Evolutionary conservation across 768 basidiomycete species (phyloP), one percentile per base, ranked within the genome.

Genomic region (Royoungia palumana): DNA sequence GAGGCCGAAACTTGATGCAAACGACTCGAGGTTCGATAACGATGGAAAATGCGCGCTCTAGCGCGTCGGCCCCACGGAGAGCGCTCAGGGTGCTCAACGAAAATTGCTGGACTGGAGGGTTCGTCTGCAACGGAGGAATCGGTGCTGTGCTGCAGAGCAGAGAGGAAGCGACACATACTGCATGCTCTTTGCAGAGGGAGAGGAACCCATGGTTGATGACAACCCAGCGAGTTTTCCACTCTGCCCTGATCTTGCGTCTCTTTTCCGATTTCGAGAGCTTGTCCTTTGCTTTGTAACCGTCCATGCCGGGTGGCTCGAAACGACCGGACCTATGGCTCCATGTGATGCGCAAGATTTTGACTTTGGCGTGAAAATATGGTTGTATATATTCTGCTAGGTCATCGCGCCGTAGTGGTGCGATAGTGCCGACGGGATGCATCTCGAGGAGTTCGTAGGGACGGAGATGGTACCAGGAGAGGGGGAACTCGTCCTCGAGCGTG

Each of bases 371-470:
- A 59, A 81, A 83, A 66, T 80, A 85, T 0, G 82, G 83, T 27
- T 76, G 69, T 22, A 75, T 64, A 53, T 85, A 85, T 6, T 72
- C 68, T 38, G 62, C 56, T 16, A 71, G 54, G 34, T 62, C 42
- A 20, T 67, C 61, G 17, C 78, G 68, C 2, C 73, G 77, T 0
- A 86, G 70, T 4, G 62, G 61, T 3, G 75, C 69, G 35, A 80
- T 53, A 25, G 64, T 62, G 28, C 70, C 70, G 10, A 58, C 48
- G 7, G 73, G 72, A 49, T 90, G 86, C 16, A 90, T 63, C 57
- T 90, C 88, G 19, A 90, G 73, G 3, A 90, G 73, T 55, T 89
- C 88, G 53, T 81, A 72, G 0, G 83, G 76, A 7, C 72, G 67
- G 19, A 89, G 58, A 35, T 76, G 70, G 58, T 87, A 87, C 76